A percentile compares a stretch with the other conserved stretches of the same genome.
Evolutionary conservation across 345 rosid species (phyloP).

Genomic region (Cardamine resedifolia): DNA sequence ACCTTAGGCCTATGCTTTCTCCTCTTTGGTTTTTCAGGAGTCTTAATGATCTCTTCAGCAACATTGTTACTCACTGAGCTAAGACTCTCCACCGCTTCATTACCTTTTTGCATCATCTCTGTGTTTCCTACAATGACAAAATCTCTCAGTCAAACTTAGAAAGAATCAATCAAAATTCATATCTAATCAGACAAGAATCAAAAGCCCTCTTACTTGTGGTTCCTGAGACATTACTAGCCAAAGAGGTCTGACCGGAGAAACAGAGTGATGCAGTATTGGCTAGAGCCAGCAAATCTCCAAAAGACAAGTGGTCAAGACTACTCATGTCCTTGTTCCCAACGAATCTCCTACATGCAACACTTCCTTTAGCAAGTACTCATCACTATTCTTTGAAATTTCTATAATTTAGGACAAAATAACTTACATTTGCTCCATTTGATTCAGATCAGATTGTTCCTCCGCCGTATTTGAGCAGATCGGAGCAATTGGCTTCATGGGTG

Average conservation of each 20-base stretch:
- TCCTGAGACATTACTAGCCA: not conserved
- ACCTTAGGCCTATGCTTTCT: conserved; percentile 91
- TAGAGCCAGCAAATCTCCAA: conserved; percentile 51
- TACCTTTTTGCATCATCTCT: conserved; percentile 33
- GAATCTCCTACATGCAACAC: conserved; percentile 33
- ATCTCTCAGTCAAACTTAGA: not conserved
- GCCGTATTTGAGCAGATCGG: conserved; percentile 32
- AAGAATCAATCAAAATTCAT: not conserved
- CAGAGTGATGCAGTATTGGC: conserved; percentile 47
- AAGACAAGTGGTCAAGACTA: conserved; percentile 39
- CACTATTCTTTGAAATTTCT: not conserved
- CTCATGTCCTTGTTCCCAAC: conserved; percentile 22
- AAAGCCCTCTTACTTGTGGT: conserved; percentile 12
- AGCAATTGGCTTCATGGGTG: conserved; percentile 47
- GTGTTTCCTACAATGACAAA: not conserved
- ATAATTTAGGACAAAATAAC: not conserved
- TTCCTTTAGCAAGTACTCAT: not conserved
- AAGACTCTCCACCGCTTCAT: not conserved
- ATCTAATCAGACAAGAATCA: not conserved
- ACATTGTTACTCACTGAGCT: conserved; percentile 36
- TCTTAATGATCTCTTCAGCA: conserved; percentile 44
- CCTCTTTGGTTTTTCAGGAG: conserved; percentile 73
- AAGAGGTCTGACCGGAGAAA: not conserved
- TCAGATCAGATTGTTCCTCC: conserved; percentile 25
- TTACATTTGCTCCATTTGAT: conserved; percentile 35